Base-by-base conservation (phyloP, 75 land plant species). In the Sequoia sempervirens region DNA sequence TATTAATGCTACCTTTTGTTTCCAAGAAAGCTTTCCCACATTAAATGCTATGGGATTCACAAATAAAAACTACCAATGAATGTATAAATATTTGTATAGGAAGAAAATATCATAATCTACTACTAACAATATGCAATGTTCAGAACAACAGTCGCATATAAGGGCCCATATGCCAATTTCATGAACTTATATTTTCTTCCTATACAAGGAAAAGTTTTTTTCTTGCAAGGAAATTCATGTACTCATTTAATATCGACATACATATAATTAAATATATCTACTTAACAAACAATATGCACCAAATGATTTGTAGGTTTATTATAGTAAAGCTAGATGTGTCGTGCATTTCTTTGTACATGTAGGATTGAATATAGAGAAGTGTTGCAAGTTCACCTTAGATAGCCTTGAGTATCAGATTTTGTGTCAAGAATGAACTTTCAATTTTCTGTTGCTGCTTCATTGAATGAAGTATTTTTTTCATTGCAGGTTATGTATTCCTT, bases 401-500 rank as follows among this genome's bases (percentile, higher is more conserved):
- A 41, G 47, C 80, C 46, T 78, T 8, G 5, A n/a, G 28, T 12
- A 78, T 40, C 30, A 78, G 50, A 3, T 78, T 78, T 78, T 20
- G 3, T 78, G 45, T 78, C 46, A 78, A 23, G 13, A 41, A 78
- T 26, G 45, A 40, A 75, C 23, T 18, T 37, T 26, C 81, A 50
- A 36, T 82, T 61, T 8, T 79, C 69, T 69, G 28, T 46, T 43
- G 2, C 40, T 64, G 15, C 69, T 18, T 40, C 52, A 5, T 52
- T 54, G 17, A 50, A 73, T 20, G 58, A 23, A 15, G 0, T 64
- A 75, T 34, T 85, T 87, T 83, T 88, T 83, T 80, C 64, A 4
- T 30, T 88, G 43, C 90, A 97, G 99, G 91, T 97, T 66, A 97
- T 96, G 99, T 97, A 97, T 90, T 92, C 96, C 68, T 97, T 93